A percentile compares a stretch with the other conserved stretches of the same genome.
Evolutionary conservation across 176 grass and related monocot species (phyloP).

Genomic region (Eleusine coracana): DNA sequence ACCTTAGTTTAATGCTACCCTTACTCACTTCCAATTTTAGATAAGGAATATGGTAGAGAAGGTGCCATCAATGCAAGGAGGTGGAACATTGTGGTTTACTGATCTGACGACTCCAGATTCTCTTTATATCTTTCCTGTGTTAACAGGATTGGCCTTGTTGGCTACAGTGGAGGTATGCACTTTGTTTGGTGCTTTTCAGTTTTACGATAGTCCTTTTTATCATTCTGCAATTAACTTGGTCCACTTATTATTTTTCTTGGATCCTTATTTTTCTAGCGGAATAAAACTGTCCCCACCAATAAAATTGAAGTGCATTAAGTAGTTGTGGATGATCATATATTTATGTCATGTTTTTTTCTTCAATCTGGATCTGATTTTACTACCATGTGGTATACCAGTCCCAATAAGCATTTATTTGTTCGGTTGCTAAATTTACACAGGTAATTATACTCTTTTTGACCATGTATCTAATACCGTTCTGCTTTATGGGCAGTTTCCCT

Average conservation of each 20-base stretch:
- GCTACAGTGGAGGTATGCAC: slow-evolving; percentile 81
- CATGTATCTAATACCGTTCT: slow-evolving; percentile 35
- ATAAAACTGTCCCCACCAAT: background rate
- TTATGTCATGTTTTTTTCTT: background rate
- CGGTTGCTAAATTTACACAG: background rate
- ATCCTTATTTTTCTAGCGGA: slow-evolving; percentile 18
- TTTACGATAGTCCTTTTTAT: slow-evolving; percentile 5
- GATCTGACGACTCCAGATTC: slow-evolving; percentile 85
- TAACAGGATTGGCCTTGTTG: slow-evolving; percentile 70
- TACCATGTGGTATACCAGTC: background rate
- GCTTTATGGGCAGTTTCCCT: slow-evolving; percentile 2
- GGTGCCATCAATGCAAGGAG: slow-evolving; percentile 90
- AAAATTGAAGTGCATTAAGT: background rate
- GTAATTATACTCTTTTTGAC: slow-evolving; percentile 10
- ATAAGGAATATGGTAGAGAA: slow-evolving; percentile 94
- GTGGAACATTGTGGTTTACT: slow-evolving; percentile 90
- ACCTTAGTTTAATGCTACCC: background rate
- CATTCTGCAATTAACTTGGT: slow-evolving; percentile 20
- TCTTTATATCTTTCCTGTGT: slow-evolving; percentile 70
- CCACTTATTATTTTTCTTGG: background rate
- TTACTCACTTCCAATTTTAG: slow-evolving; percentile 45
- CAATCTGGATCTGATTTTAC: background rate
- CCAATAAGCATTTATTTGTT: slow-evolving; percentile 27
- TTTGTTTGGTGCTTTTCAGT: slow-evolving; percentile 22
- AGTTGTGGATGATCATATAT: slow-evolving; percentile 8